These are phyloP conservation scores for Komagataella mondaviorum DNA, from an alignment of 805 yeast genomes.

Conservation along the genomic window DNA sequence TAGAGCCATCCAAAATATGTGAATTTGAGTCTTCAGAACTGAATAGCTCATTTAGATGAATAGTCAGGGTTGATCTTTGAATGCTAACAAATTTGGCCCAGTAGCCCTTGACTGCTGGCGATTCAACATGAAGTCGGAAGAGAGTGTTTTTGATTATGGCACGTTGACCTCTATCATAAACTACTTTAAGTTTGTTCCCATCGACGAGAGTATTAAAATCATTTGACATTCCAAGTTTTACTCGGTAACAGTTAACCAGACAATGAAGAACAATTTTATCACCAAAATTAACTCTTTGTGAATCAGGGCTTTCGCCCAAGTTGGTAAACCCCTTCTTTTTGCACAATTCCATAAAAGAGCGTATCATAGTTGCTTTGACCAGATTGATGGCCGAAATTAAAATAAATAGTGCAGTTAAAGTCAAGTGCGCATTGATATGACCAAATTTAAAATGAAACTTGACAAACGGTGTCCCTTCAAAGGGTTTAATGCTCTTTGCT, in stretches of 20 bases:
- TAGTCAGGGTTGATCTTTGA: slow-evolving; percentile 2
- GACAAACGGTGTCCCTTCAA: not conserved
- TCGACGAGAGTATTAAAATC: slow-evolving; percentile 20
- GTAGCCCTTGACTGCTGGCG: slow-evolving; percentile 28
- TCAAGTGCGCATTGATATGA: not conserved
- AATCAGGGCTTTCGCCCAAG: not conserved
- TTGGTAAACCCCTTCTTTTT: not conserved
- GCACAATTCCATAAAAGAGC: not conserved
- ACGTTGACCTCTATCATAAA: not conserved
- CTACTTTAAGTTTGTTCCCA: not conserved
- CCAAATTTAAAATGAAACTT: not conserved
- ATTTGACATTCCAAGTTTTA: slow-evolving; percentile 25
- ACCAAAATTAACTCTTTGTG: not conserved
- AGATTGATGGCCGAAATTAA: not conserved
- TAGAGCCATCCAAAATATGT: slow-evolving; percentile 1
- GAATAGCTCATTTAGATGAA: slow-evolving; percentile 3
- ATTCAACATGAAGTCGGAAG: slow-evolving; percentile 33
- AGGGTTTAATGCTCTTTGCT: not conserved
- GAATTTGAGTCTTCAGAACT: not conserved
- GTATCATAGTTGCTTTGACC: not conserved
- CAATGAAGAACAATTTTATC: not conserved
- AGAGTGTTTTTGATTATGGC: slow-evolving; percentile 12
- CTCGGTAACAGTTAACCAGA: not conserved
- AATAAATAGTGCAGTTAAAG: not conserved
- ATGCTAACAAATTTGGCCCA: slow-evolving; percentile 36